These are phyloP conservation scores for Hypomontagnella submonticulosa DNA, from an alignment of 495 filamentous ascomycete genomes.

Conservation along the genomic window DNA sequence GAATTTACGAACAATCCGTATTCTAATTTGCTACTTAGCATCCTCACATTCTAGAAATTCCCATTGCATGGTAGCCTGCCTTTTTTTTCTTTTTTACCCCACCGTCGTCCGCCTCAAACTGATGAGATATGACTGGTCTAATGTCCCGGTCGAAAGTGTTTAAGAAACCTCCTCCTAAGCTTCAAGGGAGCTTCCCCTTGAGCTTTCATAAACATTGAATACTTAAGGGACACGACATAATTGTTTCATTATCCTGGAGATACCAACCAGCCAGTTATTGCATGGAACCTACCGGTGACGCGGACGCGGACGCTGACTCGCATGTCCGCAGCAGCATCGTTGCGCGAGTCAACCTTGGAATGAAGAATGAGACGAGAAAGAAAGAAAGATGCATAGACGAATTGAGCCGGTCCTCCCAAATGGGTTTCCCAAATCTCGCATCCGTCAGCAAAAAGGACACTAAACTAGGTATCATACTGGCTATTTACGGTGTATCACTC, in stretches of 20 bases:
- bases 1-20: neutral
- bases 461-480: neutral
- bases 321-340: constrained; percentile 31
- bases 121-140: constrained; percentile 1
- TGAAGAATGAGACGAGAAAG: constrained; percentile 30
- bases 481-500: neutral
- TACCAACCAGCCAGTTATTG: constrained; percentile 4
- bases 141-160: neutral
- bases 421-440: constrained; percentile 2
- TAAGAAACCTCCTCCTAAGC: neutral
- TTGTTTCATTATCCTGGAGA: constrained; percentile 13
- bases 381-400: constrained; percentile 6
- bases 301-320: constrained; percentile 29
- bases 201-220: neutral
- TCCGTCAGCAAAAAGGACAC: constrained; percentile 32
- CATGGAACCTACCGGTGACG: constrained; percentile 21
- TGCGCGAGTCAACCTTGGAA: constrained; percentile 27
- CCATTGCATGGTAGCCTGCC: constrained; percentile 21
- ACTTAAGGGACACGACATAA: constrained; percentile 1
- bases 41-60: constrained; percentile 7
- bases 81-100: constrained; percentile 35
- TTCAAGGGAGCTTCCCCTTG: neutral
- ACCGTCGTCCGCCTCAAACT: constrained; percentile 44
- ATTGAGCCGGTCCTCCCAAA: constrained; percentile 15
- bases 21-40: neutral